Percentiles rank a stretch among this genome's conserved stretches.
phyloP scores from a whole-genome alignment of 106 monocot species.

The Narthecium ossifragum region DNA sequence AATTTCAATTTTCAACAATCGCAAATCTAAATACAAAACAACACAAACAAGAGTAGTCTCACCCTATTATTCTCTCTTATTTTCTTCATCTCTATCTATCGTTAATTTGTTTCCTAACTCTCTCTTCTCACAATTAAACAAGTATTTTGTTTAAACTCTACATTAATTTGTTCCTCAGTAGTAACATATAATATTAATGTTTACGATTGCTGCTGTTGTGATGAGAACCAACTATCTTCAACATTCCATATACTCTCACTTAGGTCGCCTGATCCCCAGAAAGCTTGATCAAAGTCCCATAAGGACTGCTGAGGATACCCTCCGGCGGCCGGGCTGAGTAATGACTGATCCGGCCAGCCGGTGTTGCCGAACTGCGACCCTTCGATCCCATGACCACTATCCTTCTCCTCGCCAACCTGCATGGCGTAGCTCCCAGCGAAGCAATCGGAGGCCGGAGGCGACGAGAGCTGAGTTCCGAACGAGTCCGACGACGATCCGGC shows the following conservation, averaged over 20 bases:
- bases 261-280: neutral
- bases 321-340: slow-evolving; percentile 9
- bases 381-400: slow-evolving; percentile 15
- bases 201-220: slow-evolving; percentile 13
- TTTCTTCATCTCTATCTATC: too few species aligned
- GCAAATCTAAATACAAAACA: too few species aligned
- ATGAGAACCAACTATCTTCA: slow-evolving; percentile 32
- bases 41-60: neutral
- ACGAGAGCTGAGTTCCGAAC: neutral
- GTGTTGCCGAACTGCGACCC: slow-evolving; percentile 3
- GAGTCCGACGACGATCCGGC: slow-evolving; percentile 6
- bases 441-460: neutral
- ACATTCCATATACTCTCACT: slow-evolving; percentile 27
- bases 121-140: too few species aligned
- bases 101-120: too few species aligned
- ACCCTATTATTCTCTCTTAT: too few species aligned
- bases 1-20: too few species aligned
- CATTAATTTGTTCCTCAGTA: too few species aligned
- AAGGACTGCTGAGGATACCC: slow-evolving; percentile 2
- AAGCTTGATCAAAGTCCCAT: slow-evolving; percentile 17
- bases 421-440: neutral
- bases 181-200: too few species aligned
- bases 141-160: too few species aligned
- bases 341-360: slow-evolving; percentile 13
- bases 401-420: neutral